Evolutionary conservation across 2,329 filamentous ascomycete genomes (phyloP), one percentile per base, ranked within the genome.

Genomic region (Phaeophleospora eucalypticola): DNA sequence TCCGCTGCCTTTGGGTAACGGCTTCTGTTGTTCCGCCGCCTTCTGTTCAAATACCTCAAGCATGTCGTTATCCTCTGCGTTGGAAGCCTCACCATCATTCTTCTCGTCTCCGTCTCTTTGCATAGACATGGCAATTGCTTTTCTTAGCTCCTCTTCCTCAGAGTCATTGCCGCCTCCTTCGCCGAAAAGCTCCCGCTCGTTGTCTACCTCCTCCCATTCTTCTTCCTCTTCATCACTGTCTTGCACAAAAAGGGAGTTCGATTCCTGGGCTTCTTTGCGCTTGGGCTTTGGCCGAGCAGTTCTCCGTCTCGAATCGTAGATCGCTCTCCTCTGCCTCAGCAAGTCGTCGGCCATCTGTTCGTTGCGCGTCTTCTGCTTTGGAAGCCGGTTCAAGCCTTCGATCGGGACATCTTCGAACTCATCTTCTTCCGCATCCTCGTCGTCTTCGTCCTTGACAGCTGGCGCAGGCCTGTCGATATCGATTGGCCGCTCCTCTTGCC

Each of bases 331-430:
- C 51, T 73, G 70, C 41, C 68, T 71, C n/a, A 68, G 61, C 12
- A 73, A 53, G 3, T 65, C 53, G 32, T 53, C 48, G 59, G 18
- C 66, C 15, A 43, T 46, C 15, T 56, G 44, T 7, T 46, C 45
- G 24, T 52, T 51, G 4, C 46, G 18, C 65, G 44, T 66, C 40
- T 68, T 68, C 27, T 72, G 63, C 56, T 84, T 91, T 0, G 89
- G 89, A 14, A 96, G 69, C 41, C 89, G 78, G 59, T 96, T 96
- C 10, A 96, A 63, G 0, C 90, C 90, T 65, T 93, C 87, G 39
- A 96, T 90, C 0, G 90, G 89, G 3, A 96, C 85, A 66, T 96
- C 90, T 64, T 96, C 90, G 59, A 96, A 96, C 8, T 88, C 87
- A 3, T 84, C 86, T 2, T 79, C 78, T 1, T 83, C 81, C 3